Percentiles rank a stretch among this genome's conserved stretches.
phyloP scores from a whole-genome alignment of 768 basidiomycete genomes.

The Agaricus sinodeliciosus region DNA sequence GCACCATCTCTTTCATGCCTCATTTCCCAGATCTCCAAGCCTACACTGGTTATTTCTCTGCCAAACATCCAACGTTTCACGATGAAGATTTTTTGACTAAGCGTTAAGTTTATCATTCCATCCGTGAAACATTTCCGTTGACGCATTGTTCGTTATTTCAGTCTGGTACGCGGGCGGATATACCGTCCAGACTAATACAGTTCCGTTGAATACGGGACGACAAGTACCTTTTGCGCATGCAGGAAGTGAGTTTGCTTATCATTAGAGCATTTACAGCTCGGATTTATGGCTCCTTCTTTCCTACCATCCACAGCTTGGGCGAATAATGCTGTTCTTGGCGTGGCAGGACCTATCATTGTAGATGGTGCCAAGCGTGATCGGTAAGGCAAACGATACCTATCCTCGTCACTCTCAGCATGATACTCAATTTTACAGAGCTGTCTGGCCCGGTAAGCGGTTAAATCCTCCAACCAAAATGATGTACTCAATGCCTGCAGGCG shows the following conservation, averaged over 20 bases:
- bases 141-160: conserved; percentile 10
- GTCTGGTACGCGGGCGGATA: conserved; percentile 60
- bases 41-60: conserved; percentile 49
- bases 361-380: conserved; percentile 56
- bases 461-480: not conserved
- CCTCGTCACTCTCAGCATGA: no score
- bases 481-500: conserved; percentile 24
- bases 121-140: not conserved
- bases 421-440: conserved; percentile 28
- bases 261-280: not conserved
- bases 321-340: conserved; percentile 47
- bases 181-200: conserved; percentile 53
- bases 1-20: conserved; percentile 48
- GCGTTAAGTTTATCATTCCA: conserved; percentile 15
- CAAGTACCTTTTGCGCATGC: conserved; percentile 38
- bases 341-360: conserved; percentile 55
- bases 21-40: conserved; percentile 40
- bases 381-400: conserved; percentile 16
- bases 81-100: conserved; percentile 48
- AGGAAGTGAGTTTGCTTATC: conserved; percentile 26
- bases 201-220: conserved; percentile 43
- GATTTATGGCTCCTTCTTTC: not conserved
- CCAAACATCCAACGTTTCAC: conserved; percentile 34
- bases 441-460: conserved; percentile 41
- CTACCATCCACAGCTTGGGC: conserved; percentile 38